Evolutionary conservation across 2,329 filamentous ascomycete genomes (phyloP).

Genomic region (Cladobotryum protrusum): DNA sequence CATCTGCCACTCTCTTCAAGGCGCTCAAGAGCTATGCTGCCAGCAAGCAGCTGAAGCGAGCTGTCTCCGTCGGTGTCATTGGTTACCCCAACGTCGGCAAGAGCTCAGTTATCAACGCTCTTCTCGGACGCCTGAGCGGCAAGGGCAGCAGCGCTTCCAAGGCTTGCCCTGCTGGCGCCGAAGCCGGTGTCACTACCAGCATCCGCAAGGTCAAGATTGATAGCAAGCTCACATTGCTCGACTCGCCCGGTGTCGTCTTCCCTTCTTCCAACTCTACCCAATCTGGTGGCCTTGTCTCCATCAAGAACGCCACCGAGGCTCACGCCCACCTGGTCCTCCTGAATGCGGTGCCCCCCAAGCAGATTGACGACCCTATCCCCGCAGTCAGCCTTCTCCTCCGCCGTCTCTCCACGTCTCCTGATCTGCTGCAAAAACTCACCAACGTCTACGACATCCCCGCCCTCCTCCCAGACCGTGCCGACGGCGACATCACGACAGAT

Average conservation of each 20-base stretch:
- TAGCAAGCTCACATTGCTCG: constrained; percentile 86
- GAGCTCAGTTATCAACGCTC: constrained; percentile 91
- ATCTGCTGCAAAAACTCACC: constrained; percentile 72
- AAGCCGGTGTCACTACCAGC: constrained; percentile 86
- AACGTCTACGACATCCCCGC: constrained; percentile 79
- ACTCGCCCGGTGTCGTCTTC: constrained; percentile 93
- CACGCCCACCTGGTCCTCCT: constrained; percentile 82
- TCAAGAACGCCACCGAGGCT: constrained; percentile 61
- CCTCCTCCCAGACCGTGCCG: constrained; percentile 58
- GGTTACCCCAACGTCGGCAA: constrained; percentile 96
- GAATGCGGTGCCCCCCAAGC: constrained; percentile 87
- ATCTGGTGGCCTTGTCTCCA: constrained; percentile 37
- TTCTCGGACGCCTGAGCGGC: constrained; percentile 69
- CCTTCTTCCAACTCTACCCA: constrained; percentile 52
- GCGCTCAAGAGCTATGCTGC: constrained; percentile 86
- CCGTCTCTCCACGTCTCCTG: constrained; percentile 65
- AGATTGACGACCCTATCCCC: constrained; percentile 87
- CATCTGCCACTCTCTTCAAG: constrained; percentile 77
- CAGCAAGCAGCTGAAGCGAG: constrained; percentile 76
- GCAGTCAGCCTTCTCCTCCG: constrained; percentile 80
- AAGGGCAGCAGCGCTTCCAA: constrained; percentile 49
- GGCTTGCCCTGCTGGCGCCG: constrained; percentile 81
- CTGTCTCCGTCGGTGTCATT: constrained; percentile 86
- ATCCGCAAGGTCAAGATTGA: constrained; percentile 89
- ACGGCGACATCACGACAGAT: constrained; percentile 76